A percentile compares a stretch with the other conserved stretches of the same genome.
phyloP scores from a whole-genome alignment of 2,329 filamentous ascomycete genomes.

The Rasamsonia emersonii region DNA sequence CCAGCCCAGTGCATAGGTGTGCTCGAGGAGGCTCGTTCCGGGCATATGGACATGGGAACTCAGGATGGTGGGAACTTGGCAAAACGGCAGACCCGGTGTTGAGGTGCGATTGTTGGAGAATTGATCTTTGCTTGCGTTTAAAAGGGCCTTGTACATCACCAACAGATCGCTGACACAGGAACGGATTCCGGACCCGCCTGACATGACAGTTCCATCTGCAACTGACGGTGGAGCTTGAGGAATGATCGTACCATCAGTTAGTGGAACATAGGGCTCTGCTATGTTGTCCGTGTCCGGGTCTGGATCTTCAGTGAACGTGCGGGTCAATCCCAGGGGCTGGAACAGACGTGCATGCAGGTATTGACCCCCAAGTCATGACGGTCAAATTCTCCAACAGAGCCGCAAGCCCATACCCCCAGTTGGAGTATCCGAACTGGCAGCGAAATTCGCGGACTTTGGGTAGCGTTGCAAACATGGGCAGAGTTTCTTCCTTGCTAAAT shows the following conservation, averaged over 20 bases:
- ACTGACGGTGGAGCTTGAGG: background rate
- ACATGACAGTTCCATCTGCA: constrained; percentile 1
- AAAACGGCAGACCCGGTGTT: background rate
- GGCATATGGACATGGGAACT: background rate
- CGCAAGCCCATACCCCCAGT: too few species aligned
- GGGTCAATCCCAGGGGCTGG: background rate
- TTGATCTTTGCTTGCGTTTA: background rate
- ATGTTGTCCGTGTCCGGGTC: background rate
- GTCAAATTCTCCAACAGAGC: too few species aligned
- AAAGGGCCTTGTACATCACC: background rate
- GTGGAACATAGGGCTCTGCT: constrained; percentile 1
- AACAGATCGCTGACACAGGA: constrained; percentile 3
- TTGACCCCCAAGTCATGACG: too few species aligned
- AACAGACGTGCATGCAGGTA: too few species aligned
- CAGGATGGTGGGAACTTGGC: background rate
- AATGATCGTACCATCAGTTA: background rate
- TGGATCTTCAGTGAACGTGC: background rate
- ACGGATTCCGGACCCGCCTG: background rate
- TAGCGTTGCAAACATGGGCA: too few species aligned
- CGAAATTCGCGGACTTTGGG: too few species aligned
- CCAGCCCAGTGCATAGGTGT: background rate
- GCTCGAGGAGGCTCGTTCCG: too few species aligned
- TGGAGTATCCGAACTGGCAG: too few species aligned
- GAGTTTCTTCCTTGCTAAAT: too few species aligned
- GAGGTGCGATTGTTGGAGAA: too few species aligned